Evolutionary conservation across 345 rosid species (phyloP).

Genomic region (Mallotus nudiflorus): DNA sequence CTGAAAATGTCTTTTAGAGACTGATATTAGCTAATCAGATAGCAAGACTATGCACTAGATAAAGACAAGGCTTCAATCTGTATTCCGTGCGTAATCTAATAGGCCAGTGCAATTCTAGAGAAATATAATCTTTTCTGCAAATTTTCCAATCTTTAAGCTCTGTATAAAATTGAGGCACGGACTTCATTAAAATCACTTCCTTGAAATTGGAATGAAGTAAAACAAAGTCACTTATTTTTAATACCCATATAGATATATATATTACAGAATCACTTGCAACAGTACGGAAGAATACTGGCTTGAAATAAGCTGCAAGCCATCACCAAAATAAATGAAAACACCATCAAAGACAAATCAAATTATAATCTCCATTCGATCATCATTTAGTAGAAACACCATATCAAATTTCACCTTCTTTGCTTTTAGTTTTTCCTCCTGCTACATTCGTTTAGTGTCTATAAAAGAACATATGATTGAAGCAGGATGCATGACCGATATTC

Average conservation of each 20-base stretch:
- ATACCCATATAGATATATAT: not conserved
- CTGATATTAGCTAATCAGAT: no score
- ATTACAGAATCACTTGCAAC: not conserved
- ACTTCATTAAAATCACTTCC: no score
- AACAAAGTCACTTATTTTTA: not conserved
- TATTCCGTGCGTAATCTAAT: no score
- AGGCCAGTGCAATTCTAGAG: no score
- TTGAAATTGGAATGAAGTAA: no score
- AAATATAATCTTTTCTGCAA: no score
- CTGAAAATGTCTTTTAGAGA: no score
- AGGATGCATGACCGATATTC: not conserved
- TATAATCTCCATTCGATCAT: not conserved
- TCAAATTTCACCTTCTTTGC: not conserved
- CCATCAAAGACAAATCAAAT: constrained; percentile 2
- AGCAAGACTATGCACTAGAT: no score
- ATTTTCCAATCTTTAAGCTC: no score
- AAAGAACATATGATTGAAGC: not conserved
- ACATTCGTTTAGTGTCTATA: not conserved
- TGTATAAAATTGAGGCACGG: no score
- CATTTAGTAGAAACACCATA: not conserved
- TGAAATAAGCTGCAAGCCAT: constrained; percentile 13
- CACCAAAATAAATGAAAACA: constrained; percentile 3
- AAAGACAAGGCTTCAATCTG: no score
- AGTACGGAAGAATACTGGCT: constrained; percentile 10
- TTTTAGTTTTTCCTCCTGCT: constrained; percentile 10